Evolutionary conservation across 2,329 filamentous ascomycete genomes (phyloP).

Genomic region (Sporothrix dimorphospora): DNA sequence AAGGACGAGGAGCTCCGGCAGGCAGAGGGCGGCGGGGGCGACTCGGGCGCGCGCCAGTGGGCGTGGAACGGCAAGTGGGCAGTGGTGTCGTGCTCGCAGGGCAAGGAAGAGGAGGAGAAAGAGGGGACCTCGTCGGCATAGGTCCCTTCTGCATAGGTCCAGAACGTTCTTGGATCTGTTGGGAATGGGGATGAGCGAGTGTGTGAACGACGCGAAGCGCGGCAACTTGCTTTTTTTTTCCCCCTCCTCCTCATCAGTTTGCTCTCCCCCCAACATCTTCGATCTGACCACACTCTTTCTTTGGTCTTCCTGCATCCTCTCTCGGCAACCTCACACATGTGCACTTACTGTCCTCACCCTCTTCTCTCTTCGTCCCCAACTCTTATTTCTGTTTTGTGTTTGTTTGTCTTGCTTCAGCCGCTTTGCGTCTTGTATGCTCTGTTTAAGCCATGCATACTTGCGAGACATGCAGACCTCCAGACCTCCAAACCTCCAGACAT

Average conservation of each 20-base stretch:
- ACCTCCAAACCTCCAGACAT: background rate
- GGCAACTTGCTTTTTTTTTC: background rate
- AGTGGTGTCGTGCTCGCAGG: slow-evolving; percentile 82
- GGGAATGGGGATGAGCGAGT: background rate
- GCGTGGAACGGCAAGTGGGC: slow-evolving; percentile 97
- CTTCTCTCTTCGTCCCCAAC: background rate
- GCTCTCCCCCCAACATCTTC: background rate
- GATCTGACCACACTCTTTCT: background rate
- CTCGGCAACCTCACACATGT: background rate
- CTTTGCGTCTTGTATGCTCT: background rate
- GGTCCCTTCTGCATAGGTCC: background rate
- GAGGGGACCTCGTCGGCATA: background rate
- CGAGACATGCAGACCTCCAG: background rate
- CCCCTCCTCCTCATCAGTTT: background rate
- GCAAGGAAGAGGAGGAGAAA: slow-evolving; percentile 40
- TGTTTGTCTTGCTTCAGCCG: background rate
- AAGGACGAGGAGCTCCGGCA: slow-evolving; percentile 79
- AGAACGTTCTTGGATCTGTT: background rate
- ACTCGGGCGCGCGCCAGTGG: slow-evolving; percentile 77
- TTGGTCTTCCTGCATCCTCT: background rate
- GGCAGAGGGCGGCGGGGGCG: slow-evolving; percentile 70
- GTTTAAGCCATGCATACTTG: background rate
- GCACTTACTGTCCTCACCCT: background rate
- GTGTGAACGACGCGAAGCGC: background rate
- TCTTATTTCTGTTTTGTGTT: background rate